Evolutionary conservation across 148 eudicot species (phyloP).

Genomic region (Beta vulgaris): DNA sequence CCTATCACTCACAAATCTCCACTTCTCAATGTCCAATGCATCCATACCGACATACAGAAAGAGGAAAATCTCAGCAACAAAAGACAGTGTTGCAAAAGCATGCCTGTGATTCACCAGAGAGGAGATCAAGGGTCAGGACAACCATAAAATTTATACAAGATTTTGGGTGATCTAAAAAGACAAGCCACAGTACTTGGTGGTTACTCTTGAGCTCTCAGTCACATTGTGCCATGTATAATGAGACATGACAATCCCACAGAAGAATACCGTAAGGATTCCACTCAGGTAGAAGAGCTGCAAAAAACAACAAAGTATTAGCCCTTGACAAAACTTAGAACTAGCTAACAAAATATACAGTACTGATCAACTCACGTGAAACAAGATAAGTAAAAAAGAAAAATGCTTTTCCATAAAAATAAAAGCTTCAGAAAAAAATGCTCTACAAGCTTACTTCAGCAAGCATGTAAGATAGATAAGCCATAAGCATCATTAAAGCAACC

Average conservation of each 20-base stretch:
- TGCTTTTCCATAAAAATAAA: background rate
- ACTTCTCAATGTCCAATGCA: slow-evolving; percentile 87
- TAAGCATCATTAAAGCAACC: slow-evolving; percentile 82
- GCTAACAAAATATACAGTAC: background rate
- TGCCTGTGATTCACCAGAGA: slow-evolving; percentile 49
- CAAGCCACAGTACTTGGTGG: slow-evolving; percentile 58
- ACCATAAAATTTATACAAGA: background rate
- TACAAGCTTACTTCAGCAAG: slow-evolving; percentile 63
- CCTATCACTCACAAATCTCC: slow-evolving; percentile 72
- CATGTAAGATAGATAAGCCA: slow-evolving; percentile 87
- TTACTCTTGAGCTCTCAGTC: slow-evolving; percentile 75
- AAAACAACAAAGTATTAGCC: slow-evolving; percentile 9
- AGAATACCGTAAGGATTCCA: slow-evolving; percentile 86
- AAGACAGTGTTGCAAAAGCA: slow-evolving; percentile 81
- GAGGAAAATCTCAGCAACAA: slow-evolving; percentile 70
- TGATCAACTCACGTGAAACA: background rate
- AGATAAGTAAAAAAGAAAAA: background rate
- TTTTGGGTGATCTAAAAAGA: background rate
- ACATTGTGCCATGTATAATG: slow-evolving; percentile 93
- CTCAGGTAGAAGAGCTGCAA: slow-evolving; percentile 74
- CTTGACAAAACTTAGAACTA: background rate
- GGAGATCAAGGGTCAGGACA: background rate
- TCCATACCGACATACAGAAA: slow-evolving; percentile 94
- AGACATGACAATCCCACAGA: slow-evolving; percentile 94
- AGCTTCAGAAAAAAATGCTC: background rate